Conservation (phyloP, 2,329 filamentous ascomycete genomes). For the Zalaria sp. region DNA sequence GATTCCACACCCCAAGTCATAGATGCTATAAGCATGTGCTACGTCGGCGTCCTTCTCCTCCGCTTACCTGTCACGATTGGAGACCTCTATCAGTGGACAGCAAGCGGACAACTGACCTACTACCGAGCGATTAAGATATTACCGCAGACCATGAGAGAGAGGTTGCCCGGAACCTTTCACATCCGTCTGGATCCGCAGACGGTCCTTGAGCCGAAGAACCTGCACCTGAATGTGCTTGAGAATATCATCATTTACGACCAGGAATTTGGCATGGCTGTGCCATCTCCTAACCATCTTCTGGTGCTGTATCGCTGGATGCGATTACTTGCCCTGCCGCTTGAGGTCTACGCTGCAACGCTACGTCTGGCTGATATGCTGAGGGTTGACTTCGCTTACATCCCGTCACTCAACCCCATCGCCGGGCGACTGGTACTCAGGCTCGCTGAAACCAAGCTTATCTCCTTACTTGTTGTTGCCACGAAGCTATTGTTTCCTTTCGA, state of each 20-base stretch:
- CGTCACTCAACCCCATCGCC: conserved; percentile 8
- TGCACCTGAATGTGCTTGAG: conserved; percentile 52
- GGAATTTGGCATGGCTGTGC: conserved; percentile 58
- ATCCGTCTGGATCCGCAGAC: conserved; percentile 40
- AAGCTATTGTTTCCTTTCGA: conserved; percentile 73
- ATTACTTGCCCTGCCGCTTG: conserved; percentile 60
- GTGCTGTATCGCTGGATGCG: conserved; percentile 57
- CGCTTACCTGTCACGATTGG: conserved; percentile 62
- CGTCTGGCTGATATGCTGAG: conserved; percentile 38
- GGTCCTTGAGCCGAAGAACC: conserved; percentile 34
- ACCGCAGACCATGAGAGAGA: conserved; percentile 49
- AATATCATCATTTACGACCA: conserved; percentile 48
- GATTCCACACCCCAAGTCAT: conserved; percentile 47
- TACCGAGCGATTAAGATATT: conserved; percentile 45
- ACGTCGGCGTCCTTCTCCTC: conserved; percentile 62
- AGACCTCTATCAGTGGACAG: conserved; percentile 56
- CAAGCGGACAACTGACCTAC: conserved; percentile 55
- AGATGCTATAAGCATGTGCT: conserved; percentile 66
- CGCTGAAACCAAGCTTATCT: conserved; percentile 62
- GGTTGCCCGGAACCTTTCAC: conserved; percentile 49
- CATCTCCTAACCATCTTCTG: conserved; percentile 55
- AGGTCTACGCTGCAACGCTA: conserved; percentile 47
- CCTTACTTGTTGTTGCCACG: conserved; percentile 57
- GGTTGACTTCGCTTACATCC: conserved; percentile 42
- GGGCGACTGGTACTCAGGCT: conserved; percentile 38